phyloP scores from a whole-genome alignment of 352 stramenopile genomes.

The Pythium insidiosum region DNA sequence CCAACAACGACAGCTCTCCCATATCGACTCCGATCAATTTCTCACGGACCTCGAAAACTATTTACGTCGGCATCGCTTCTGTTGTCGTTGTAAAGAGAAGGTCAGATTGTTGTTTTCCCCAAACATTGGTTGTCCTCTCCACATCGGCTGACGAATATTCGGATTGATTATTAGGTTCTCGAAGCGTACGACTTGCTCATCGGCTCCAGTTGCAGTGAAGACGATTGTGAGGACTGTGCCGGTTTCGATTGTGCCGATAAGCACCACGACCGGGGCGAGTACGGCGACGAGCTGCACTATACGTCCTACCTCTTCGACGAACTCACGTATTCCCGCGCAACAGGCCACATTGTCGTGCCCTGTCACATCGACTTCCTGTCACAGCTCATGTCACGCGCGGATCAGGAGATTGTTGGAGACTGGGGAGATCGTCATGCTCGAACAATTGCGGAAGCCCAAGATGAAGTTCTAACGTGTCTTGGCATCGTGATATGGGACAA shows the following conservation, averaged over 20 bases:
- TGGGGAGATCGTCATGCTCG: conserved; percentile 78
- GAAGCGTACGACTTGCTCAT: conserved; percentile 84
- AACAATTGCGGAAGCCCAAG: conserved; percentile 78
- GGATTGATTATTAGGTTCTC: conserved; percentile 27
- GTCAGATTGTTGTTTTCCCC: neutral
- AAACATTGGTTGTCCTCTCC: no score
- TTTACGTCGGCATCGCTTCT: conserved; percentile 80
- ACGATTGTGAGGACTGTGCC: conserved; percentile 81
- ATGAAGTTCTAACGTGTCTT: conserved; percentile 82
- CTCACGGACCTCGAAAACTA: conserved; percentile 80
- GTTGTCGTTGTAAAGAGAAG: conserved; percentile 84
- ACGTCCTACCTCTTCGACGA: conserved; percentile 85
- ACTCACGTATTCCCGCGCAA: conserved; percentile 71
- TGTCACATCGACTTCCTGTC: conserved; percentile 84
- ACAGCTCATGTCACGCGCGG: conserved; percentile 74
- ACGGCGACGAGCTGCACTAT: conserved; percentile 78
- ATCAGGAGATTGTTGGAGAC: conserved; percentile 77
- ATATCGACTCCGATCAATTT: conserved; percentile 85
- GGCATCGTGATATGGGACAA: conserved; percentile 88
- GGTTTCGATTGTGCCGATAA: conserved; percentile 71
- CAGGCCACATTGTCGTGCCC: conserved; percentile 75
- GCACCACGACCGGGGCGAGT: conserved; percentile 63
- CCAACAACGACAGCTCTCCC: conserved; percentile 71
- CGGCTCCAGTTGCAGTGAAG: conserved; percentile 75
- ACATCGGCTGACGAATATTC: neutral